phyloP scores from a whole-genome alignment of 2,329 filamentous ascomycete species.

The Xylariaceae sp. region DNA sequence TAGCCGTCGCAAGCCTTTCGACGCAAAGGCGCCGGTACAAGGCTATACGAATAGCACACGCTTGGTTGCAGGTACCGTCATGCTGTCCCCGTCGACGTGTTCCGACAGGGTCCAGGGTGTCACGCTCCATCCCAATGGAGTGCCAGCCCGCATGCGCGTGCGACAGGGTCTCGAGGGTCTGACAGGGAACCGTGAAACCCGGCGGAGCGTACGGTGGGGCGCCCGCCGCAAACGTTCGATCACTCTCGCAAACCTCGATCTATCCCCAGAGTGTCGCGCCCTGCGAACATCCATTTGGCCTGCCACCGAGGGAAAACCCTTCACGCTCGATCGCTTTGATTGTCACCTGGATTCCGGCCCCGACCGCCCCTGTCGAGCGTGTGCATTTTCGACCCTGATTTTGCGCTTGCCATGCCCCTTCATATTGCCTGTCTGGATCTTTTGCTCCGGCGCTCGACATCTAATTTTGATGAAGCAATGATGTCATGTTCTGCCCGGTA shows the following conservation, averaged over 20 bases:
- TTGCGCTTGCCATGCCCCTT: neutral
- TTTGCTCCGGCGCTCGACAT: neutral
- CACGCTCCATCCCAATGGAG: too few species aligned
- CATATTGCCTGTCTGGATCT: neutral
- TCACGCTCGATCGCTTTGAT: neutral
- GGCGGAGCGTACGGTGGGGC: neutral
- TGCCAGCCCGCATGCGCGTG: too few species aligned
- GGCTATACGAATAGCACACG: too few species aligned
- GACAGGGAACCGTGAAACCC: too few species aligned
- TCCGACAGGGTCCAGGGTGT: too few species aligned
- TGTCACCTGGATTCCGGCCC: too few species aligned
- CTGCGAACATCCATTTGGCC: slow-evolving; percentile 4
- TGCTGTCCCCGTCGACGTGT: too few species aligned
- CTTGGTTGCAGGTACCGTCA: too few species aligned
- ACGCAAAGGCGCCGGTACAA: too few species aligned
- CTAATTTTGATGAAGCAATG: neutral
- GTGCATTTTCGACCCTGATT: neutral
- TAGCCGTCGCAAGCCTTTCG: too few species aligned
- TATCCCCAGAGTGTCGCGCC: slow-evolving; percentile 6
- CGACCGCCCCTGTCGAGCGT: too few species aligned
- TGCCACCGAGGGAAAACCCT: slow-evolving; percentile 12
- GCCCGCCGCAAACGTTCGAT: slow-evolving; percentile 16
- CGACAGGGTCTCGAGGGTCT: too few species aligned
- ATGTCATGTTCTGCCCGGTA: neutral
- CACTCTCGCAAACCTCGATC: slow-evolving; percentile 23